Evolutionary conservation across 139 green algal genomes (phyloP).

Genomic region (Chlorella vulgaris): DNA sequence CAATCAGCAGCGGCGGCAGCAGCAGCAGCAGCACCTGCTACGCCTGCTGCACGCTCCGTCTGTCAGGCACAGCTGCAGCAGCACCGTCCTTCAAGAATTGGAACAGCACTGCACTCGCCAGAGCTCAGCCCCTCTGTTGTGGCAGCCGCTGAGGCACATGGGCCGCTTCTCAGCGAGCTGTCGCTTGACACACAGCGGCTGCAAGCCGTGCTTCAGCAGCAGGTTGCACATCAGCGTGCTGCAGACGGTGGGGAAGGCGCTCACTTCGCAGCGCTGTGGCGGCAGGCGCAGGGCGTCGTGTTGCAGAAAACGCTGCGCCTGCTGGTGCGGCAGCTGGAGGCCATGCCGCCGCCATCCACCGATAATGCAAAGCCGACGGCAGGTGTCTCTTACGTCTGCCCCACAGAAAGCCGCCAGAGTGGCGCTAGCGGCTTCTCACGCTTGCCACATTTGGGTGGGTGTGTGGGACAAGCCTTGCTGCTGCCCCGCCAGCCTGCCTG

Average conservation of each 20-base stretch:
- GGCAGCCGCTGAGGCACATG: neutral
- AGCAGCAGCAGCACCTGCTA: too few relatives aligned
- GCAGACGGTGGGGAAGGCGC: neutral
- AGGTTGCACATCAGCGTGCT: neutral
- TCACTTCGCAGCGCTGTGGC: slow-evolving; percentile 47
- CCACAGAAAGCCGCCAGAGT: slow-evolving; percentile 45
- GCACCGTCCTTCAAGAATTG: neutral
- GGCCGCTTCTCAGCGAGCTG: neutral
- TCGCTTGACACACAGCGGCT: neutral
- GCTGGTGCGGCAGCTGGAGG: slow-evolving; percentile 54
- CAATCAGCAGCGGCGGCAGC: neutral
- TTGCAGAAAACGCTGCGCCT: slow-evolving; percentile 43
- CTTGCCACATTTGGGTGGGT: slow-evolving; percentile 46
- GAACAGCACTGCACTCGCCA: neutral
- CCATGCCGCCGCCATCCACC: slow-evolving; percentile 58
- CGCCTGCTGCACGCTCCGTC: too few relatives aligned
- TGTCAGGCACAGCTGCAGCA: neutral
- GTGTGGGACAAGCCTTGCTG: too few relatives aligned
- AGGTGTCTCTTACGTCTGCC: slow-evolving; percentile 53
- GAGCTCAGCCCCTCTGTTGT: neutral
- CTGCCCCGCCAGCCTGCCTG: too few relatives aligned
- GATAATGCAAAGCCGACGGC: slow-evolving; percentile 33
- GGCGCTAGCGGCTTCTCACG: slow-evolving; percentile 4
- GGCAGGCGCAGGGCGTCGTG: slow-evolving; percentile 53
- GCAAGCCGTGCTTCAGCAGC: neutral